A percentile compares a stretch with the other conserved stretches of the same genome.
Conservation (phyloP, 345 rosid genomes). For the Noccaea caerulescens region DNA sequence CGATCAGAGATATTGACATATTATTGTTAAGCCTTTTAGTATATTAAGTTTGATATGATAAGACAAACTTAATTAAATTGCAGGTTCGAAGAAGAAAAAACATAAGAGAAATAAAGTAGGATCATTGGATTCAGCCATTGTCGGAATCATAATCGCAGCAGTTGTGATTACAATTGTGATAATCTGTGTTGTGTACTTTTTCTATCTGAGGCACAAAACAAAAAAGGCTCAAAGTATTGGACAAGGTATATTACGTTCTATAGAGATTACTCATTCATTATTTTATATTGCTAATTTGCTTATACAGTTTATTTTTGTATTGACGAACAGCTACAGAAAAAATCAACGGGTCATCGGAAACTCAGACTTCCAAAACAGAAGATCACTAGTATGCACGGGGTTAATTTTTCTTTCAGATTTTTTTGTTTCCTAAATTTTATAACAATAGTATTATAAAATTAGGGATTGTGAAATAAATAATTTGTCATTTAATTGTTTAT, state of each 20-base stretch:
- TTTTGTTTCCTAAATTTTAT: no score
- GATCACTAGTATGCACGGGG: no score
- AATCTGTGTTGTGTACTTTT: not conserved
- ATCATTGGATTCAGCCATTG: not conserved
- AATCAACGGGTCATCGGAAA: not conserved
- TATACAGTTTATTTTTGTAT: not conserved
- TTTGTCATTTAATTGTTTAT: no score
- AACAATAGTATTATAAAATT: no score
- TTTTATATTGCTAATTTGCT: not conserved
- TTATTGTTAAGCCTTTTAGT: not conserved
- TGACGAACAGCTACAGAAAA: not conserved
- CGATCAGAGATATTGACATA: not conserved
- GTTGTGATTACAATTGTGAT: slow-evolving; percentile 20
- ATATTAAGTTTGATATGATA: not conserved
- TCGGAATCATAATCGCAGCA: slow-evolving; percentile 13
- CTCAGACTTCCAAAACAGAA: slow-evolving; percentile 14
- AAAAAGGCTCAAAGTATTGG: slow-evolving; percentile 17
- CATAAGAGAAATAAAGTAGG: slow-evolving; percentile 1
- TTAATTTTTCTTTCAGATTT: no score
- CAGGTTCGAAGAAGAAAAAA: slow-evolving; percentile 21
- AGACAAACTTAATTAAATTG: not conserved
- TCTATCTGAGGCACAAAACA: not conserved
- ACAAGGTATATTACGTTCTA: slow-evolving; percentile 20
- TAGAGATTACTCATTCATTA: not conserved
- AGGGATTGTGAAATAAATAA: no score